Evolutionary conservation across 2,329 filamentous ascomycete genomes (phyloP).

Genomic region (Fusarium torulosum): DNA sequence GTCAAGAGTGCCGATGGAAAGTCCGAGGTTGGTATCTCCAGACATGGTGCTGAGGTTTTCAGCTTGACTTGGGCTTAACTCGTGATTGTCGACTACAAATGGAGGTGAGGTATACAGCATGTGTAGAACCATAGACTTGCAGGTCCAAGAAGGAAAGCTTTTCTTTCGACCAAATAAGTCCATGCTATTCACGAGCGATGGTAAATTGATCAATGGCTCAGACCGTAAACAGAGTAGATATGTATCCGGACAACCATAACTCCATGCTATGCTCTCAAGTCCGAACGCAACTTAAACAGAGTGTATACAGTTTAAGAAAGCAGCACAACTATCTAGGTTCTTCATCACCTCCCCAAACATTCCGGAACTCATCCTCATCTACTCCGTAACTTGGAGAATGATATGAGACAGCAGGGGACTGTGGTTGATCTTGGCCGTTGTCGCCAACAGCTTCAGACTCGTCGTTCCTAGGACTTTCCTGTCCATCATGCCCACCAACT

Average conservation of each 20-base stretch:
- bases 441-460: conserved; percentile 30
- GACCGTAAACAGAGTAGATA: not conserved
- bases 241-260: conserved; percentile 44
- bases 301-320: conserved; percentile 39
- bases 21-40: conserved; percentile 60
- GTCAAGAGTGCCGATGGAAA: conserved; percentile 55
- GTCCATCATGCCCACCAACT: conserved; percentile 34
- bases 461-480: conserved; percentile 39
- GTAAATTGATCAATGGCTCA: not conserved
- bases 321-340: conserved; percentile 38
- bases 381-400: conserved; percentile 51
- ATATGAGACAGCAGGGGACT: conserved; percentile 30
- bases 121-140: conserved; percentile 3
- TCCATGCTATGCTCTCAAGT: conserved; percentile 46
- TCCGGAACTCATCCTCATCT: conserved; percentile 58
- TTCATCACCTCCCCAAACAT: conserved; percentile 58
- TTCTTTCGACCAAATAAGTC: not conserved
- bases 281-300: conserved; percentile 16
- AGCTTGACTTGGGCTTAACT: conserved; percentile 54
- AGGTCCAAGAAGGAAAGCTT: conserved; percentile 6
- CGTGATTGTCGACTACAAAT: not conserved
- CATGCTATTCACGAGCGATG: not conserved
- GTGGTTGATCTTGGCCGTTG: conserved; percentile 20
- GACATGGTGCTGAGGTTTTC: conserved; percentile 57
- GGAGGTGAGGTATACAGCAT: conserved; percentile 7